A percentile compares a stretch with the other conserved stretches of the same genome.
phyloP scores from a whole-genome alignment of 768 basidiomycete genomes.

The Lentinula sp. region DNA sequence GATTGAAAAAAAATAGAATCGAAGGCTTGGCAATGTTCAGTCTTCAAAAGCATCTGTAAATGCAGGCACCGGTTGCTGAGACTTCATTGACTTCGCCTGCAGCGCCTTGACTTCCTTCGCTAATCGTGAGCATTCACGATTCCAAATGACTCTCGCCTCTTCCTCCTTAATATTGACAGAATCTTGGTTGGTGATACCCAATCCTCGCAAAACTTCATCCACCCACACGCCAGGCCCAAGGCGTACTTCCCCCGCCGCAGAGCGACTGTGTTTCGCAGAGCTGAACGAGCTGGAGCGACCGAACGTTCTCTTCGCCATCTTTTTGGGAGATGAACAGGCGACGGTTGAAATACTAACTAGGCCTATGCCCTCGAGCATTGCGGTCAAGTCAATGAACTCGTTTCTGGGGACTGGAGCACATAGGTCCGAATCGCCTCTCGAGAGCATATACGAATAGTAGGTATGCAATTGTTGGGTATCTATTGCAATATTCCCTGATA shows the following conservation, averaged over 20 bases:
- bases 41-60: slow-evolving; percentile 7
- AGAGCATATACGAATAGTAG: slow-evolving; percentile 57
- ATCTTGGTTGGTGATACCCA: slow-evolving; percentile 33
- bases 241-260: slow-evolving; percentile 38
- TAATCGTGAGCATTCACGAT: slow-evolving; percentile 4
- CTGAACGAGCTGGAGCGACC: slow-evolving; percentile 55
- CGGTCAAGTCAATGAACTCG: slow-evolving; percentile 70
- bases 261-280: slow-evolving; percentile 26
- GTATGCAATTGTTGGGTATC: slow-evolving; percentile 58
- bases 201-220: slow-evolving; percentile 66
- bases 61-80: background rate
- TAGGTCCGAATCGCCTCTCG: slow-evolving; percentile 44
- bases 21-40: background rate
- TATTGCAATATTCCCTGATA: slow-evolving; percentile 29
- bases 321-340: slow-evolving; percentile 31
- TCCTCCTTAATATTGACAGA: slow-evolving; percentile 38
- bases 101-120: slow-evolving; percentile 4
- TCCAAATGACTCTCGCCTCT: slow-evolving; percentile 31
- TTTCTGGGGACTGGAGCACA: slow-evolving; percentile 66
- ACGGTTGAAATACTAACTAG: slow-evolving; percentile 40
- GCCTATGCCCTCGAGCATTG: slow-evolving; percentile 70
- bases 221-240: slow-evolving; percentile 57
- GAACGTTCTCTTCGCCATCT: slow-evolving; percentile 45
- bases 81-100: background rate
- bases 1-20: background rate